Evolutionary conservation across 306 rosid genomes (phyloP), one percentile per base, ranked within the genome.

Genomic region (Cicer yamashitae): DNA sequence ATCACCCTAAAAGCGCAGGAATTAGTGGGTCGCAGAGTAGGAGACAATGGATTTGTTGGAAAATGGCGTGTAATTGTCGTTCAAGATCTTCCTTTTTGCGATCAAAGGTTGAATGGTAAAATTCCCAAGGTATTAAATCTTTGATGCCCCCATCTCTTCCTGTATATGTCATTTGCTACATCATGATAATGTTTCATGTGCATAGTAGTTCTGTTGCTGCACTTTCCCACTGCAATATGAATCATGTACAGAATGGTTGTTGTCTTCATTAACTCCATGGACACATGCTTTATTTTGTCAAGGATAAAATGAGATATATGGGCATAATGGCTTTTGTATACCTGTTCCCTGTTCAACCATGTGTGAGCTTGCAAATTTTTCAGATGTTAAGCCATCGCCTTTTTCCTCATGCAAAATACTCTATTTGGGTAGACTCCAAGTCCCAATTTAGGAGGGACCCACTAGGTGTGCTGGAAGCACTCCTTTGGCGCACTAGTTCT

Each of bases 391-490:
- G 89, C 25, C 99, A 94, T 86, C 96, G 96, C 25, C 96, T 94
- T 78, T 94, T 94, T 80, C 98, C 99, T 67, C 82, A 83, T 82
- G 91, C 93, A 53, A 89, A 90, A 78, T 92, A 90, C 90, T 94
- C 98, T 60, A 89, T 94, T 72, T 94, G 98, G 98, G 98, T 94
- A 47, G 99, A 94, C 75, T 92, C 99, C 10, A 92, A 94, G 85
- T 90, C 98, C 82, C 99, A 92, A 71, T 94, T 94, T 76, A 84
- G 99, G 81, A 94, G 98, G 82, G 99, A 92, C 62, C 97, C 99
- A 37, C 75, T 92, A 74, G 96, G 99, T 71, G 99, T 94, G 84
- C 60, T 94, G 12, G 97, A 94, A 87, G 89, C 87, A 30, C 96
- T 92, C 59, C 96, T 94, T 79, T 94, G 93, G 98, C 96, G 89